Evolutionary conservation across 2,329 filamentous ascomycete species (phyloP), one percentile per base, ranked within the genome.

Genomic region (Fusarium lyarnte): DNA sequence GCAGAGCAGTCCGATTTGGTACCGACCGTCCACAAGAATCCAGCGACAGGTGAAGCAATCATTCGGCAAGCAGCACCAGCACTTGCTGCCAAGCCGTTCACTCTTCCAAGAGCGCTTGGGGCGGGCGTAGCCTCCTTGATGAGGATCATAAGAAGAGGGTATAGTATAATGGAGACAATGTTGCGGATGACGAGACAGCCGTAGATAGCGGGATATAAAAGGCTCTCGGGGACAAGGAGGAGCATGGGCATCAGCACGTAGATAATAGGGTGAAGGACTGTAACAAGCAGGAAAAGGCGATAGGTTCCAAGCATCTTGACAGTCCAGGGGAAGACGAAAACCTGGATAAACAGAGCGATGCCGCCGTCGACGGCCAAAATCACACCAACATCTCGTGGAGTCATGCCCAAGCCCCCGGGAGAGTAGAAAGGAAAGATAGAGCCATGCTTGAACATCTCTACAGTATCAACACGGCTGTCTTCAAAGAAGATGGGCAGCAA

Each of bases 401-500:
- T 90, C 36, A 92, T 82, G 5, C 90, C 90, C 12, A 92, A 82
- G 2, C 90, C 90, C 31, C 90, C 90, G 13, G 89, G 86, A 2
- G 86, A 89, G 78, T 88, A 86, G 43, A 93, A 84, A 4, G 80
- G 84, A 73, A 82, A 86, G 45, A 78, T 77, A n/a, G 76, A 64
- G 55, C 74, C 67, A 51, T 74, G 43, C n/a, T 74, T 74, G 45
- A 80, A 68, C 29, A 82, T 72, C 10, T 84, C 79, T 45, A 84
- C 81, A 49, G 84, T 78, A 31, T 82, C 79, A 69, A 82, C 83
- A 35, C 88, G 87, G 43, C 90, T 87, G 76, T 97, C 94, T 80
- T 98, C 94, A 57, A 97, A 90, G 82, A 97, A 98, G 66, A 98
- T 97, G 12, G 95, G 95, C 59, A 97, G 86, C 2, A 98, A 87